Percentiles rank a stretch among this genome's conserved stretches.
Conservation (phyloP, 1,139 yeast species). For the Yamadazyma sp. region DNA sequence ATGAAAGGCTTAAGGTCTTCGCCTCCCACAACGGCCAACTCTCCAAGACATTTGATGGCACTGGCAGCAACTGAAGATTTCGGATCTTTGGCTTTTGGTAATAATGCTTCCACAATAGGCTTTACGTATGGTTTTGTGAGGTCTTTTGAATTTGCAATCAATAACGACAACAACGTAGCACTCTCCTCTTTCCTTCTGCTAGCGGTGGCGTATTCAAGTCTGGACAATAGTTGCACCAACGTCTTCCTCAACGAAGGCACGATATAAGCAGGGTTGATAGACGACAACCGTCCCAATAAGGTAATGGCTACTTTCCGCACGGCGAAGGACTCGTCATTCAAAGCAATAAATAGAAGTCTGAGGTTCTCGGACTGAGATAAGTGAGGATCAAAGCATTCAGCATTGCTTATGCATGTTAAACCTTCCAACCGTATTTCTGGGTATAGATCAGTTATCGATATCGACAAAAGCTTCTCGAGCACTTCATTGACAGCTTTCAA, state of each 20-base stretch:
- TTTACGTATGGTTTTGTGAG: slow-evolving; percentile 86
- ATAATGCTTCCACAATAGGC: slow-evolving; percentile 80
- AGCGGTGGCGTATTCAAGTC: slow-evolving; percentile 75
- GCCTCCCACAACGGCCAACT: slow-evolving; percentile 84
- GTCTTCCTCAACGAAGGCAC: slow-evolving; percentile 90
- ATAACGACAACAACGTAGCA: slow-evolving; percentile 69
- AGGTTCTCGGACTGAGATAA: slow-evolving; percentile 92
- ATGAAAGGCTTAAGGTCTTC: slow-evolving; percentile 77
- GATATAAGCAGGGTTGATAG: slow-evolving; percentile 91
- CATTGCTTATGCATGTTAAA: slow-evolving; percentile 59
- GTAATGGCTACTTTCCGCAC: slow-evolving; percentile 80
- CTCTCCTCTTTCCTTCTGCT: slow-evolving; percentile 85
- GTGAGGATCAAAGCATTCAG: slow-evolving; percentile 83
- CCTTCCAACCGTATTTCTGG: slow-evolving; percentile 84
- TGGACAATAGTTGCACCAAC: slow-evolving; percentile 79
- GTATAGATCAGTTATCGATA: slow-evolving; percentile 88
- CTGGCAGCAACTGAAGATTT: slow-evolving; percentile 83
- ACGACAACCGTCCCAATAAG: slow-evolving; percentile 79
- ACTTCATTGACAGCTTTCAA: slow-evolving; percentile 84
- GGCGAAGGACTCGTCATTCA: slow-evolving; percentile 86
- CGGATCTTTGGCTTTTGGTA: slow-evolving; percentile 73
- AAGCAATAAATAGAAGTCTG: slow-evolving; percentile 77
- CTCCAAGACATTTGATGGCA: slow-evolving; percentile 88
- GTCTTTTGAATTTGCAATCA: slow-evolving; percentile 76
- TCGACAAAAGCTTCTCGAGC: slow-evolving; percentile 72